These are phyloP conservation scores for Coemansia pectinata DNA, from an alignment of 192 early-diverging fungal genomes.

Conservation along the genomic window DNA sequence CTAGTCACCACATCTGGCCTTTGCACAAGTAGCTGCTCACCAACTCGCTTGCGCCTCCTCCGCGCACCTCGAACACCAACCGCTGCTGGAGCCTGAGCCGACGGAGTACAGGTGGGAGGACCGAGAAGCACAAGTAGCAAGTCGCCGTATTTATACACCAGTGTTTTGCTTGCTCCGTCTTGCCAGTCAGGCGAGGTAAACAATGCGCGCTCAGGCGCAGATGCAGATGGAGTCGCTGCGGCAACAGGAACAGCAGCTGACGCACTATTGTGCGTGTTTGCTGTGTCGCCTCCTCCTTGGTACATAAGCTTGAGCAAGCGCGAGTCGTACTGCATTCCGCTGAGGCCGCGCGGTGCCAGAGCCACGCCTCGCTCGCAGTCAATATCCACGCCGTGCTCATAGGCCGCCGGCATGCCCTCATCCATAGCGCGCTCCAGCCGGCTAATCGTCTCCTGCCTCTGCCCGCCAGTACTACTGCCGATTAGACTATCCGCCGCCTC, in stretches of 20 bases:
- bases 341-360: constrained; percentile 34
- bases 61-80: not conserved
- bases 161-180: constrained; percentile 14
- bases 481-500: not conserved
- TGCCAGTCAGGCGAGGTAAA: constrained; percentile 1
- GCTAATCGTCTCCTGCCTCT: constrained; percentile 12
- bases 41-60: not conserved
- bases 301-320: constrained; percentile 21
- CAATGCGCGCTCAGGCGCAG: not conserved
- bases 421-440: constrained; percentile 38
- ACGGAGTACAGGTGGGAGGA: not conserved
- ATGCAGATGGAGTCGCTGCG: not conserved
- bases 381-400: constrained; percentile 42
- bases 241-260: not conserved
- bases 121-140: constrained; percentile 22
- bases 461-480: not conserved
- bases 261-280: not conserved
- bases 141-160: constrained; percentile 51
- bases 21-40: not conserved
- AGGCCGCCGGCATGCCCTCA: constrained; percentile 38
- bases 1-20: not conserved
- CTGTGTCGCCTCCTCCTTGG: not conserved
- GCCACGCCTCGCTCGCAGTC: constrained; percentile 44
- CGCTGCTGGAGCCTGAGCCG: not conserved
- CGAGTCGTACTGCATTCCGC: constrained; percentile 50